These are phyloP conservation scores for Akanthomyces dipterigenus DNA, from an alignment of 2,329 filamentous ascomycete genomes.

Conservation along the genomic window DNA sequence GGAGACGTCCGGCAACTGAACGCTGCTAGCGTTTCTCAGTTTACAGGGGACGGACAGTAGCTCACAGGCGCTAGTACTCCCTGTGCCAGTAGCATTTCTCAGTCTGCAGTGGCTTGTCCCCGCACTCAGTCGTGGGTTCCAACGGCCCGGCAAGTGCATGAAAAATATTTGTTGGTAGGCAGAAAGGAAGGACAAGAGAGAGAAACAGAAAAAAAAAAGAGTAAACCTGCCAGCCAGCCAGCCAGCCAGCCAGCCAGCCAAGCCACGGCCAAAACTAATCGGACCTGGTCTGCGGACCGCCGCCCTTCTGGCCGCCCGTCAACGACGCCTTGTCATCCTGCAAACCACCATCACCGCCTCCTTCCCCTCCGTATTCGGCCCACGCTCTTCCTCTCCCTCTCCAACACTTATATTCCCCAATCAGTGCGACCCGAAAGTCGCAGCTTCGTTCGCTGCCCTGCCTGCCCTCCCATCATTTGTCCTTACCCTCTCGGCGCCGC, in stretches of 20 bases:
- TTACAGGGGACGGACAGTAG: background rate
- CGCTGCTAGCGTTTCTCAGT: background rate
- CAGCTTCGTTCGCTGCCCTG: conserved; percentile 8
- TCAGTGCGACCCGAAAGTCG: conserved; percentile 16
- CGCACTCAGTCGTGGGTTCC: conserved; percentile 3
- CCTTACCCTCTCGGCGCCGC: conserved; percentile 21
- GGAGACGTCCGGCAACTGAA: background rate
- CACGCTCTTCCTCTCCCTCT: conserved; percentile 10
- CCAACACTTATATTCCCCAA: conserved; percentile 17
- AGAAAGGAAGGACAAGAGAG: background rate
- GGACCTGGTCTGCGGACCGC: background rate
- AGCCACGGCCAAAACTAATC: conserved; percentile 1
- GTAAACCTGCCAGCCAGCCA: background rate
- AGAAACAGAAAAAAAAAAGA: background rate
- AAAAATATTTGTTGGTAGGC: background rate
- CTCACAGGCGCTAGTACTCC: background rate
- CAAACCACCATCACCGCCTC: conserved; percentile 16
- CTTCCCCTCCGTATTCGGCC: conserved; percentile 27
- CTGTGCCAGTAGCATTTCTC: background rate
- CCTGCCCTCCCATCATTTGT: conserved; percentile 14
- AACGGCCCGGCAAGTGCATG: conserved; percentile 2
- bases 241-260: background rate
- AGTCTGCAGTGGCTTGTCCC: background rate
- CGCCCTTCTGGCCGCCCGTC: conserved; percentile 2
- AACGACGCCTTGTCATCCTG: conserved; percentile 8